Evolutionary conservation across 1,284 basidiomycete species (phyloP).

Genomic region (Volvariella volvacea): DNA sequence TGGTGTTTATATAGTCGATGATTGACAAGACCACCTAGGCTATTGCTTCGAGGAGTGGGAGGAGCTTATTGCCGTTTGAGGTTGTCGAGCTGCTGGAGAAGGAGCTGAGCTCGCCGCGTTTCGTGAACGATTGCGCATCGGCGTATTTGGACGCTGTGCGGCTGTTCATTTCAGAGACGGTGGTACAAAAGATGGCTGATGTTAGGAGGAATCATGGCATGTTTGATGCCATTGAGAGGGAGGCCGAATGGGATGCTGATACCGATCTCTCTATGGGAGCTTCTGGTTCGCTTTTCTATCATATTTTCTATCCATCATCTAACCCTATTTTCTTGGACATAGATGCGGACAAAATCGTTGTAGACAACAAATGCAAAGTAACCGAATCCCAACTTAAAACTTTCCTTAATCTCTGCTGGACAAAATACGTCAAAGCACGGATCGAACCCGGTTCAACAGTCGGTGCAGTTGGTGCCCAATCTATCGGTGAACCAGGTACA

Average conservation of each 20-base stretch:
- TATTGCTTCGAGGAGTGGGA: slow-evolving; percentile 49
- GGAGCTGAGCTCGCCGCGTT: slow-evolving; percentile 55
- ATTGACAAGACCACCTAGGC: slow-evolving; percentile 37
- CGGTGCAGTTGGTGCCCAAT: slow-evolving; percentile 97
- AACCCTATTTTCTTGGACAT: slow-evolving; percentile 7
- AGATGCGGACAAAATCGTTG: slow-evolving; percentile 64
- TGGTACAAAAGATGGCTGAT: slow-evolving; percentile 65
- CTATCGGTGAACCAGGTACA: slow-evolving; percentile 98
- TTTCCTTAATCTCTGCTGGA: slow-evolving; percentile 88
- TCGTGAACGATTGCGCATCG: slow-evolving; percentile 65
- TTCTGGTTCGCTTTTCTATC: slow-evolving; percentile 41
- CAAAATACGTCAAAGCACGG: slow-evolving; percentile 88
- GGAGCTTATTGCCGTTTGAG: slow-evolving; percentile 82
- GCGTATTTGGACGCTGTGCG: slow-evolving; percentile 77
- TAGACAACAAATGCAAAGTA: slow-evolving; percentile 90
- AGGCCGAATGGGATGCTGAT: slow-evolving; percentile 73
- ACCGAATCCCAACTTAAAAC: slow-evolving; percentile 73
- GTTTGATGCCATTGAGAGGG: slow-evolving; percentile 75
- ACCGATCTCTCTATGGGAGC: slow-evolving; percentile 77
- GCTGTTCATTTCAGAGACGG: slow-evolving; percentile 64
- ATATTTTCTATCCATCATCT: neutral
- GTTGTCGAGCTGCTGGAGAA: slow-evolving; percentile 71
- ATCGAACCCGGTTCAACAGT: slow-evolving; percentile 97
- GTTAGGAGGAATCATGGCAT: slow-evolving; percentile 77
- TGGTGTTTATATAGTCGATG: neutral